Percentiles rank a stretch among this genome's conserved stretches.
Conservation (phyloP, 345 rosid genomes). For the Camelina neglecta region DNA sequence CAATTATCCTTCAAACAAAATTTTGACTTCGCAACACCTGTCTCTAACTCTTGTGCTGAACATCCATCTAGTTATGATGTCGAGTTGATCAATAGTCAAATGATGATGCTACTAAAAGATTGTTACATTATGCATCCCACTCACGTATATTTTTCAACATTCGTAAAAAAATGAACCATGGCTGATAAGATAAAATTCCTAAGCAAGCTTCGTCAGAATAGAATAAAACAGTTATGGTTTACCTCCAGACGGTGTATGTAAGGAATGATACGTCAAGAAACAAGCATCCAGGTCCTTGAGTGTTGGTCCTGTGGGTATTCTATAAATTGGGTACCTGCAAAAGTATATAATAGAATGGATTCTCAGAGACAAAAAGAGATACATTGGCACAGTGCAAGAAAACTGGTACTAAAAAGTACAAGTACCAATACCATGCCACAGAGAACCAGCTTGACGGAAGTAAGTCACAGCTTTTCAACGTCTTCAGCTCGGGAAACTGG, state of each 20-base stretch:
- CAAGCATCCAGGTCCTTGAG: constrained; percentile 88
- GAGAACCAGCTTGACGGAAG: constrained; percentile 80
- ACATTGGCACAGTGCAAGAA: constrained; percentile 9
- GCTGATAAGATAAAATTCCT: constrained; percentile 21
- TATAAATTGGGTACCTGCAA: constrained; percentile 81
- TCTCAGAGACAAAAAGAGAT: constrained; percentile 1
- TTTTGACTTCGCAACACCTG: not conserved
- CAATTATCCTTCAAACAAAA: not conserved
- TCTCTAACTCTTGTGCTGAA: constrained; percentile 12
- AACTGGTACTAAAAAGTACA: not conserved
- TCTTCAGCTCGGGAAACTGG: constrained; percentile 63
- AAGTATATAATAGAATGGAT: constrained; percentile 9
- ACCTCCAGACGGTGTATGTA: constrained; percentile 50
- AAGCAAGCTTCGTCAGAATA: not conserved
- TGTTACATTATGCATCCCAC: not conserved
- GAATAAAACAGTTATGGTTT: not conserved
- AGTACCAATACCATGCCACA: constrained; percentile 69
- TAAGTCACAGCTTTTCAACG: constrained; percentile 70
- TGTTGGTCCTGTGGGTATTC: constrained; percentile 89
- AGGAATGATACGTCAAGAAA: constrained; percentile 80
- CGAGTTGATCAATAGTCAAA: constrained; percentile 3
- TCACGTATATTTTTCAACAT: constrained; percentile 1
- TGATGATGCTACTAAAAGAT: not conserved
- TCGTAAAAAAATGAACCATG: not conserved
- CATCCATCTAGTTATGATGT: constrained; percentile 17